Conservation (phyloP, 176 grass and related monocot genomes). For the Oryza nivara region DNA sequence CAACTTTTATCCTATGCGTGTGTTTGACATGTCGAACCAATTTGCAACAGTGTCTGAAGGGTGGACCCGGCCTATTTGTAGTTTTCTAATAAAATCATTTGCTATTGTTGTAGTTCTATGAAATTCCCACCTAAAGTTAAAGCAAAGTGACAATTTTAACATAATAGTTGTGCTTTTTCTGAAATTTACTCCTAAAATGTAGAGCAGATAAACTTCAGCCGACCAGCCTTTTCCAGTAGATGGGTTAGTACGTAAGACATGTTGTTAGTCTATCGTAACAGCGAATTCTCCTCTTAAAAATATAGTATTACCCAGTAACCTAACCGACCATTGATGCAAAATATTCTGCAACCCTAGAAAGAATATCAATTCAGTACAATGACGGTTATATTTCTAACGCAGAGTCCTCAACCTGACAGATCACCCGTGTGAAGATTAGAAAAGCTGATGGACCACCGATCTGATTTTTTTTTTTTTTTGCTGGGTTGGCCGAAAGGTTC, state of each 20-base stretch:
- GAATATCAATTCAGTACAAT: constrained; percentile 3
- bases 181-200: not conserved
- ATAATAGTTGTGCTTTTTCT: too few species aligned
- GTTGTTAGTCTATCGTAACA: constrained; percentile 12
- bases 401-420: not conserved
- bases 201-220: not conserved
- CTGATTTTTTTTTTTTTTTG: not conserved
- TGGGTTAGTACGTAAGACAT: not conserved
- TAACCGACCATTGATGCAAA: constrained; percentile 1
- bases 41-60: too few species aligned
- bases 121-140: too few species aligned
- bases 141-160: too few species aligned
- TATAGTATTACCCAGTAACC: not conserved
- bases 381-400: not conserved
- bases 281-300: not conserved
- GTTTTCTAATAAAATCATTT: too few species aligned
- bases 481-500: too few species aligned
- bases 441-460: not conserved
- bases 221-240: constrained; percentile 10
- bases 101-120: too few species aligned
- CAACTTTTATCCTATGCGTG: too few species aligned
- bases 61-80: too few species aligned
- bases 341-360: not conserved
- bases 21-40: too few species aligned
- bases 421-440: not conserved